phyloP scores from a whole-genome alignment of 1,139 yeast genomes.

The Taphrina pruni region DNA sequence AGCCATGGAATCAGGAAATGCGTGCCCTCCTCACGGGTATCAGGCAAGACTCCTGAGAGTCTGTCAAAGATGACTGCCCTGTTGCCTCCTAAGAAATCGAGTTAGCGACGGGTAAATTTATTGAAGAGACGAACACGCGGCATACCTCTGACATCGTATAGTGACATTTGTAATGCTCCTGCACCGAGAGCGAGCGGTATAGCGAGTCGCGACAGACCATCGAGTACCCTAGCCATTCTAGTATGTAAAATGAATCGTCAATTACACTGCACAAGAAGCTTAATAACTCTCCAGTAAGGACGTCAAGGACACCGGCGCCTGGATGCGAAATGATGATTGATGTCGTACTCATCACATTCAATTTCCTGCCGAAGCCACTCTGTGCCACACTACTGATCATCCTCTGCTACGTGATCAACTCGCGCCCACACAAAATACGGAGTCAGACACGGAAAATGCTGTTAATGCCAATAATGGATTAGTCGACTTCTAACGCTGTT shows the following conservation, averaged over 20 bases:
- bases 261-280: too few species aligned
- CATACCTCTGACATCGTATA: conserved; percentile 76
- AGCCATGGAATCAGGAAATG: conserved; percentile 96
- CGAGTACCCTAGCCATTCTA: conserved; percentile 36
- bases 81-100: conserved; percentile 59
- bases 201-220: conserved; percentile 44
- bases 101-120: neutral
- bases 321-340: conserved; percentile 4
- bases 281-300: too few species aligned
- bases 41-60: conserved; percentile 81
- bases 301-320: too few species aligned
- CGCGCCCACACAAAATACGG: too few species aligned
- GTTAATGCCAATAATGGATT: too few species aligned
- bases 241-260: too few species aligned
- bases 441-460: too few species aligned
- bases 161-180: conserved; percentile 70
- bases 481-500: too few species aligned
- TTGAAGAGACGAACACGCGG: neutral
- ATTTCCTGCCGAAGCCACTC: conserved; percentile 4
- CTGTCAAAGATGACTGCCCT: conserved; percentile 96
- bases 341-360: conserved; percentile 14
- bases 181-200: conserved; percentile 64
- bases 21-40: conserved; percentile 93
- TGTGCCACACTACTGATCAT: conserved; percentile 2
- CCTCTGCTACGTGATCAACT: neutral